phyloP scores from a whole-genome alignment of 495 filamentous ascomycete genomes.

The Trichoderma reesei region DNA sequence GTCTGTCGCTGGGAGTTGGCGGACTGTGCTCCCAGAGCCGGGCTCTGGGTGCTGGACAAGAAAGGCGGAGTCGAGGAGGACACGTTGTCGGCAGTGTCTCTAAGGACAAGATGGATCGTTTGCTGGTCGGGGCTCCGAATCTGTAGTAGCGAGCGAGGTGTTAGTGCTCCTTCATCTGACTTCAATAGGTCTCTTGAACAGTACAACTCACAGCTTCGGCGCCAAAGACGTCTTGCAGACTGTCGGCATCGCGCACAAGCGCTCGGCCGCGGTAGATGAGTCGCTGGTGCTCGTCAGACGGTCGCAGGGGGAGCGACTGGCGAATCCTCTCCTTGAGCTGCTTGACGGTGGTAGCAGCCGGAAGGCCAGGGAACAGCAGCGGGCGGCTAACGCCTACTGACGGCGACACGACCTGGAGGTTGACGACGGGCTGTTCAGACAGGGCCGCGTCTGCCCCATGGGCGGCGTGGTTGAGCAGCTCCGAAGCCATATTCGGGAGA shows the following conservation, averaged over 20 bases:
- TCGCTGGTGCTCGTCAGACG: slow-evolving; percentile 46
- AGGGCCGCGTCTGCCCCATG: slow-evolving; percentile 14
- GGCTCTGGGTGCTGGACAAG: slow-evolving; percentile 12
- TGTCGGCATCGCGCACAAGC: slow-evolving; percentile 42
- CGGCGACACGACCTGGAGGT: slow-evolving; percentile 56
- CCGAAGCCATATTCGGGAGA: slow-evolving; percentile 16
- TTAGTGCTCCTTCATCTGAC: not conserved
- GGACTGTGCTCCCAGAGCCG: slow-evolving; percentile 11
- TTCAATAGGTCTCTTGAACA: not conserved
- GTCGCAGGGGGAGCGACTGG: slow-evolving; percentile 41
- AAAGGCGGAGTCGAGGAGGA: slow-evolving; percentile 20
- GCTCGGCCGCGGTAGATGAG: slow-evolving; percentile 58
- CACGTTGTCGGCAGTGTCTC: slow-evolving; percentile 26
- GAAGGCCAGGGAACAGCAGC: slow-evolving; percentile 43
- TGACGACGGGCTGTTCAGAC: slow-evolving; percentile 27
- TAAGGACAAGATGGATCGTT: slow-evolving; percentile 56
- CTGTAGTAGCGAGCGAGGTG: slow-evolving; percentile 23
- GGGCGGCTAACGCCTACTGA: slow-evolving; percentile 45
- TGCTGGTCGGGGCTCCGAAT: slow-evolving; percentile 36
- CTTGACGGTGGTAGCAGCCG: slow-evolving; percentile 46
- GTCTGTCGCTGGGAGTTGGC: slow-evolving; percentile 7
- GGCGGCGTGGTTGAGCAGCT: slow-evolving; percentile 15
- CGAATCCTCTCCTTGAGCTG: slow-evolving; percentile 53
- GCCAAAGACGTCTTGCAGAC: slow-evolving; percentile 48
- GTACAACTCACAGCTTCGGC: slow-evolving; percentile 40